Conservation (phyloP, 225 moss, liverwort and hornwort genomes). For the Marchantia paleacea region DNA sequence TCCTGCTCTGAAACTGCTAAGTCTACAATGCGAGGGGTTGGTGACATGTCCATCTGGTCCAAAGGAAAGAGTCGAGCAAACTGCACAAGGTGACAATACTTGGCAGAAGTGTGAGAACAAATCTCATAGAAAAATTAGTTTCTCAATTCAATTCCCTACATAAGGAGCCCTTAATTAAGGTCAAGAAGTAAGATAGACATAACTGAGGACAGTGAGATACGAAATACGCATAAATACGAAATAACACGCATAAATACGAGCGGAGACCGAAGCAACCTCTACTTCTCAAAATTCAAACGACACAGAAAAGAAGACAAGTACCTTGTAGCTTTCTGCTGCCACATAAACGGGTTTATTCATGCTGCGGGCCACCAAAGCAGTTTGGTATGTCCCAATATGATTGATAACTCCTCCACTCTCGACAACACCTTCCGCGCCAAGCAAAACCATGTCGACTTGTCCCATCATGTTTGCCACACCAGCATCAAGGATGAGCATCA, state of each 20-base stretch:
- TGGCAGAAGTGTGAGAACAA: not conserved
- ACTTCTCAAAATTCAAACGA: not conserved
- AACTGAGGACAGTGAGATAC: too few species aligned
- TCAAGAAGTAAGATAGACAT: too few species aligned
- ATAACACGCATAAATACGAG: too few species aligned
- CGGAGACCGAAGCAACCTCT: not conserved
- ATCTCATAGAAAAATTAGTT: too few species aligned
- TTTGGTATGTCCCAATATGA: constrained; percentile 74
- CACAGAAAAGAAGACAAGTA: not conserved
- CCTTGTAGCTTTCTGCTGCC: constrained; percentile 80
- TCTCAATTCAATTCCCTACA: too few species aligned
- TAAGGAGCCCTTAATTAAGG: too few species aligned
- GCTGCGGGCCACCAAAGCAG: constrained; percentile 57
- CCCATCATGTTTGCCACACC: constrained; percentile 62
- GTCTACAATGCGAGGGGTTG: constrained; percentile 55
- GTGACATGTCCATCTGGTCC: constrained; percentile 66
- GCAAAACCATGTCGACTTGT: constrained; percentile 71
- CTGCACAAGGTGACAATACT: constrained; percentile 28
- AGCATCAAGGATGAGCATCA: constrained; percentile 62
- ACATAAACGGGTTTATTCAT: constrained; percentile 81
- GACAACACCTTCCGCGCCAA: constrained; percentile 74
- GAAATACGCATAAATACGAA: too few species aligned
- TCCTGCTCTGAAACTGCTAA: constrained; percentile 52
- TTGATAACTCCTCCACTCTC: constrained; percentile 86
- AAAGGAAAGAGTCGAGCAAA: constrained; percentile 73